Evolutionary conservation across 2,329 filamentous ascomycete species (phyloP), one percentile per base, ranked within the genome.

Genomic region (Talaromyces sp.): DNA sequence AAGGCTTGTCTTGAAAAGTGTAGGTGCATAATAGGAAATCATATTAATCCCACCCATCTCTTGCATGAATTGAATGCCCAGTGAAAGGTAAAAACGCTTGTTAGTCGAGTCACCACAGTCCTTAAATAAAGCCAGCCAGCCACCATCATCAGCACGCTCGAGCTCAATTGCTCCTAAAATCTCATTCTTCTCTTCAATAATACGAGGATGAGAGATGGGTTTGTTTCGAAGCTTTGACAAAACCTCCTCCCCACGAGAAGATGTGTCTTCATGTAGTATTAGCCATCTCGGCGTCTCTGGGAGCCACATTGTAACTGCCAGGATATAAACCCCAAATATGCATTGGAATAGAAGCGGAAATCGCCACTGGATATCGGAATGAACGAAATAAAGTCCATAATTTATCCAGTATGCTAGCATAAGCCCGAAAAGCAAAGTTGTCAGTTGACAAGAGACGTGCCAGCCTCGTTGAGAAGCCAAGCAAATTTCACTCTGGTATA

Each of bases 271-370:
- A 32, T 63, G 55, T 5, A 49, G 27, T 49, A 63, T 51, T 29
- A 65, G 52, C 63, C 64, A 67, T 0, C 65, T 51, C 2, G 65
- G 64, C 7, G 64, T 63, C 29, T 67, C 64, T 9, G 64, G 62
- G 37, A 67, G 42, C 45, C n/a, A 59, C 10, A 47, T 48, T 10
- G 41, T 53, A 11, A 52, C 22, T 17, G 47, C 33, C 4, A 68
- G n/a, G 11, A 64, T 61, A 29, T 59, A 58, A 5, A 61, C 11
- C 2, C 54, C 54, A 22, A 61, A 59, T 14, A 61, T 49, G 4
- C 47, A 30, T 35, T 61, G 56, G 37, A 58, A 59, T 3, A 46
- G 14, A 11, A 61, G 27, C 3, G 58, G 58, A 9, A 63, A 49
- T 3, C 70, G 61, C 64, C 65, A 72, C 27, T 66, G 63, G 4